Conservation (phyloP, 2,329 filamentous ascomycete genomes). For the Seiridium unicorne region DNA sequence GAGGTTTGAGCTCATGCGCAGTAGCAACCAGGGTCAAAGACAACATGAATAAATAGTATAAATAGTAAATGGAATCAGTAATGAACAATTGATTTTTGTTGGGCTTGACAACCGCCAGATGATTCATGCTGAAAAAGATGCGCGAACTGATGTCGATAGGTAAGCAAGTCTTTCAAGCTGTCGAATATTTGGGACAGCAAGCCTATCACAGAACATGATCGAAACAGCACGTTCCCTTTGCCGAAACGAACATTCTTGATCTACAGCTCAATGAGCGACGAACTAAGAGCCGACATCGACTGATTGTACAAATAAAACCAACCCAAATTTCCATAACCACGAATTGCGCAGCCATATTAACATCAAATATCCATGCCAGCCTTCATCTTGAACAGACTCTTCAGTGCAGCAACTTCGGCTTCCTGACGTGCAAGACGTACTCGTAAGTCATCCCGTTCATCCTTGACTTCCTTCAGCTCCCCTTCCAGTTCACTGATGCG, state of each 20-base stretch:
- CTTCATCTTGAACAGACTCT: slow-evolving; percentile 43
- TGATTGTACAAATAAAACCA: slow-evolving; percentile 17
- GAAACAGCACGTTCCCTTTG: slow-evolving; percentile 26
- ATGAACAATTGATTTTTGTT: not conserved
- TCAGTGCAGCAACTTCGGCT: slow-evolving; percentile 61
- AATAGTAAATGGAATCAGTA: not conserved
- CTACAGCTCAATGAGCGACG: slow-evolving; percentile 17
- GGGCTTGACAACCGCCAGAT: no score
- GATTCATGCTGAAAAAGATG: no score
- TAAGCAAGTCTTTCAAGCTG: no score
- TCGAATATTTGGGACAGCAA: not conserved
- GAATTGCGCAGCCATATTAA: not conserved
- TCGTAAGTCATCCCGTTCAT: slow-evolving; percentile 62
- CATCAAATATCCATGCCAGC: slow-evolving; percentile 8
- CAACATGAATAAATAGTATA: not conserved
- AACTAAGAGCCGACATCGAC: slow-evolving; percentile 30
- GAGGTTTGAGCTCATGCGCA: not conserved
- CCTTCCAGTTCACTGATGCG: slow-evolving; percentile 61
- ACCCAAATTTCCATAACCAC: not conserved
- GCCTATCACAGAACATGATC: slow-evolving; percentile 16
- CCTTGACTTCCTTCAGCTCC: slow-evolving; percentile 55
- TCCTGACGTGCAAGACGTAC: slow-evolving; percentile 63
- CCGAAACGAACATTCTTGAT: slow-evolving; percentile 20
- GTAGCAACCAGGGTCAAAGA: not conserved
- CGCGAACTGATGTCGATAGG: no score